These are phyloP conservation scores for Pisolithus orientalis DNA, from an alignment of 768 basidiomycete genomes.

Conservation along the genomic window DNA sequence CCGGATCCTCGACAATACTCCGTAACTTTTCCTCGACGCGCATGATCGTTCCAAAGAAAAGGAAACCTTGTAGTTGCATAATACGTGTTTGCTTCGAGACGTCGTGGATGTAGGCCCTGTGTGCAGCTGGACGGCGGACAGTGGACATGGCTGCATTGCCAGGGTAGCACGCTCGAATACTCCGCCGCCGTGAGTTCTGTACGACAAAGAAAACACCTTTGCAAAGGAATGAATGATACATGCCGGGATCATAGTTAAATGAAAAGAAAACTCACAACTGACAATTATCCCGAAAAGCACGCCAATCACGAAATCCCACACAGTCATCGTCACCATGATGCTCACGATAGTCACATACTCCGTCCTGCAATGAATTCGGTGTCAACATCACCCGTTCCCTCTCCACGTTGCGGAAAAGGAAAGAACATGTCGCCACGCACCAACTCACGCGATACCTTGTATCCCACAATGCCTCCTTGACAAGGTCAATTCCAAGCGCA, in stretches of 20 bases:
- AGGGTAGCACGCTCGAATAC: conserved; percentile 78
- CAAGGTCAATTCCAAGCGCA: conserved; percentile 88
- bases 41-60: conserved; percentile 92
- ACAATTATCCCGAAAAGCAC: conserved; percentile 89
- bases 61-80: conserved; percentile 84
- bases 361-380: conserved; percentile 33
- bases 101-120: conserved; percentile 86
- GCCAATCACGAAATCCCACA: conserved; percentile 91
- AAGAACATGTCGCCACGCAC: conserved; percentile 28
- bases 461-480: conserved; percentile 97
- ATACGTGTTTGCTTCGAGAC: conserved; percentile 90
- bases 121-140: conserved; percentile 82
- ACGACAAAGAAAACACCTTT: conserved; percentile 94
- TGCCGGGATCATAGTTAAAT: neutral
- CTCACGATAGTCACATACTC: conserved; percentile 81
- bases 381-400: no score
- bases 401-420: no score
- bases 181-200: conserved; percentile 79
- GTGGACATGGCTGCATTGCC: conserved; percentile 86
- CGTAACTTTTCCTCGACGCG: conserved; percentile 86
- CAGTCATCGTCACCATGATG: conserved; percentile 90
- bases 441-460: conserved; percentile 81
- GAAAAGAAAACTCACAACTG: conserved; percentile 54
- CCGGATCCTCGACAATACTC: conserved; percentile 59
- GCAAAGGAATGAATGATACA: neutral